Conservation (phyloP, 495 filamentous ascomycete species). For the Talaromyces borbonicus region DNA sequence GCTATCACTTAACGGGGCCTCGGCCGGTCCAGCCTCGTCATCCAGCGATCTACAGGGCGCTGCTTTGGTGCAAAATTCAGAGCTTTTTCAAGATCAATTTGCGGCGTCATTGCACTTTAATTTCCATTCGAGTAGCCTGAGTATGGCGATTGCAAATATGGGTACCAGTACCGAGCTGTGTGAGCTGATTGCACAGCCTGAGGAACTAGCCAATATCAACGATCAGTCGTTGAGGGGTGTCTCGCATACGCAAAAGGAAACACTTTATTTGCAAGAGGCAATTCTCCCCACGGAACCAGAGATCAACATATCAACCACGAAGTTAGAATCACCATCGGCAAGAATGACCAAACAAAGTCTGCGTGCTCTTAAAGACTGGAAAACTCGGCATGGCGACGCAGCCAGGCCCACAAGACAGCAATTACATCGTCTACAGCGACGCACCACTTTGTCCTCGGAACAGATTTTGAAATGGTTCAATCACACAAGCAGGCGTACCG, state of each 20-base stretch:
- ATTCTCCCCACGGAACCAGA: not conserved
- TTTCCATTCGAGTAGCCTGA: no score
- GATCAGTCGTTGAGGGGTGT: no score
- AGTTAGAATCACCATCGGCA: not conserved
- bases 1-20: not conserved
- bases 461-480: slow-evolving; percentile 7
- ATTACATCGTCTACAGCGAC: not conserved
- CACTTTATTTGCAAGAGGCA: not conserved
- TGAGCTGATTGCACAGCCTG: not conserved
- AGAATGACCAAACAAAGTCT: slow-evolving; percentile 5
- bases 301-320: not conserved
- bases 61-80: not conserved
- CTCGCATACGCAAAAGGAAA: not conserved
- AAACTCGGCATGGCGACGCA: not conserved
- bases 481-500: not conserved
- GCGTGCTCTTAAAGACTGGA: slow-evolving; percentile 4
- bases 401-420: not conserved
- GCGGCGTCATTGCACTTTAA: no score
- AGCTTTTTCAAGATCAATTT: not conserved
- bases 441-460: not conserved
- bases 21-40: no score
- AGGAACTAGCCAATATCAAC: not conserved
- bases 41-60: not conserved
- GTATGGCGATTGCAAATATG: not conserved
- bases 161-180: not conserved